Evolutionary conservation across 345 rosid species (phyloP), one percentile per base, ranked within the genome.

Genomic region (Rhodomyrtus tomentosa): DNA sequence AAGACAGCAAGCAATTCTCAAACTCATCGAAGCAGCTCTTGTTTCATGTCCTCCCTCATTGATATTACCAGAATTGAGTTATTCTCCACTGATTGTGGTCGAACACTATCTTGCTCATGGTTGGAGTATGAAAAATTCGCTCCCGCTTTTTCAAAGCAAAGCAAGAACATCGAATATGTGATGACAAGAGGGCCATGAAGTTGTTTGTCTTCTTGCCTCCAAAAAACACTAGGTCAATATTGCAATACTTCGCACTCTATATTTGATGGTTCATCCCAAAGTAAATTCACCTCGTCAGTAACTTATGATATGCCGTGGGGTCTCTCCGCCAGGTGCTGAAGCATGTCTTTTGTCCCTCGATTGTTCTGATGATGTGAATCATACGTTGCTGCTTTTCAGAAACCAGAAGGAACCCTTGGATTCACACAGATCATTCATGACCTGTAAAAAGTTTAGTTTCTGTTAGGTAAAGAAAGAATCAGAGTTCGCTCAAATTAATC

Each of bases 351-450:
- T 42, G 6, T 40, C 79, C 2, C 79, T 68, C 6, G 0, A 18
- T 18, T 20, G 79, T 68, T 36, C 45, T 36, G 45, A 68, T 36
- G 14, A 10, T 36, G 79, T 4, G 13, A 68, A 18, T 68, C 87
- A 87, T 68, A 89, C 89, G 42, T 89, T 90, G 59, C 91, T 89
- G 9, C 84, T 94, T 86, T 87, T 91, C 88, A 95, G 85, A 55
- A 89, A 83, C 96, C 96, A 95, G 12, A 89, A 88, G 55, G 92
- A 89, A 82, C 91, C 91, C 85, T 83, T 90, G 79, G 91, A 87
- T 87, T 91, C 94, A 82, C 96, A 95, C 42, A 94, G 36, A 38
- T 95, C 98, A 55, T 85, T 84, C 91, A 93, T 91, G 81, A 93
- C 93, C 94, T 92, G 90, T 81, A 85, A 79, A 40, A 73, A 38